phyloP scores from a whole-genome alignment of 192 early-diverging fungal species.

The Gamsiella multidivaricata region DNA sequence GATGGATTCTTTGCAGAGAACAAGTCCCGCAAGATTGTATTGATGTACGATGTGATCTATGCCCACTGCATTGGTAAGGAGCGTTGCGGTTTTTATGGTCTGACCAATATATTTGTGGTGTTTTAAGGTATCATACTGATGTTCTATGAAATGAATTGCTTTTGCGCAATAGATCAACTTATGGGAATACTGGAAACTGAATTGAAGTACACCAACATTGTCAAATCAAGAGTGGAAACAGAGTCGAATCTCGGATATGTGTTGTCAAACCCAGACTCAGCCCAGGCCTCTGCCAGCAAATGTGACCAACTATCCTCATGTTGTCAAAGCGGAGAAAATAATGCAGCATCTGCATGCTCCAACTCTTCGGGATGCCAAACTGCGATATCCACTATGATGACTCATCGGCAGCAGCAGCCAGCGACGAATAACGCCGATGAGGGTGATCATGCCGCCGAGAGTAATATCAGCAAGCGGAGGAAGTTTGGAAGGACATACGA shows the following conservation, averaged over 20 bases:
- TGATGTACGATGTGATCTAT: slow-evolving; percentile 85
- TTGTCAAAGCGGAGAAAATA: slow-evolving; percentile 7
- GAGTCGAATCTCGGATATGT: slow-evolving; percentile 54
- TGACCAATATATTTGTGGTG: background rate
- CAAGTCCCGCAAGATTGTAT: slow-evolving; percentile 60
- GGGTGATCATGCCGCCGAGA: background rate
- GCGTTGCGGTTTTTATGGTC: background rate
- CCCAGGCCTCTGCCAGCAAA: background rate
- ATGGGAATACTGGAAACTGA: slow-evolving; percentile 12
- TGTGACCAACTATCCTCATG: slow-evolving; percentile 22
- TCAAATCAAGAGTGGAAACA: slow-evolving; percentile 59
- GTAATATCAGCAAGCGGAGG: slow-evolving; percentile 23
- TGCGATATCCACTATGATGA: background rate
- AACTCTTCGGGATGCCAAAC: slow-evolving; percentile 4
- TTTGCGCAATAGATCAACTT: slow-evolving; percentile 35
- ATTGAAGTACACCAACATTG: slow-evolving; percentile 43
- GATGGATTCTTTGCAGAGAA: slow-evolving; percentile 53
- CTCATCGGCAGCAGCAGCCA: slow-evolving; percentile 20
- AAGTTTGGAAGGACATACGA: slow-evolving; percentile 64
- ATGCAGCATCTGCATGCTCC: background rate
- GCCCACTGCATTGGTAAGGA: slow-evolving; percentile 64
- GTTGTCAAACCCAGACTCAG: slow-evolving; percentile 1
- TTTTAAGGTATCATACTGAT: too few relatives aligned
- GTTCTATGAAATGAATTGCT: too few relatives aligned
- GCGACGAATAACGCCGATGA: background rate